These are phyloP conservation scores for Psilocybe cubensis DNA, from an alignment of 768 basidiomycete genomes.

Conservation along the genomic window DNA sequence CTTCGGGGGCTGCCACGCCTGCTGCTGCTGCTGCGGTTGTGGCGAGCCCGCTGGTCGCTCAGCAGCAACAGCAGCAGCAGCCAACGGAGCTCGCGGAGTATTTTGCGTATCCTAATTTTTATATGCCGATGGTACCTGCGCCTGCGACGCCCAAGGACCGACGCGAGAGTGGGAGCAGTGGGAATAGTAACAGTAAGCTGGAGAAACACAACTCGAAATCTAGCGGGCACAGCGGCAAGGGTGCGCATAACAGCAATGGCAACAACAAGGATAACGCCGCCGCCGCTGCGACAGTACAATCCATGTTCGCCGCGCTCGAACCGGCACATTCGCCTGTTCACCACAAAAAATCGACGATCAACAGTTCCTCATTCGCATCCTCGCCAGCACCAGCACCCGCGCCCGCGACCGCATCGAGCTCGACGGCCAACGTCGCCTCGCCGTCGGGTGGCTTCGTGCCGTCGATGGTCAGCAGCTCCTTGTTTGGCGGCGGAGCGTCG, in stretches of 20 bases:
- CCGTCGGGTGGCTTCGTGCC: background rate
- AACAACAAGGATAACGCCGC: conserved; percentile 4
- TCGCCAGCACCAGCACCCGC: background rate
- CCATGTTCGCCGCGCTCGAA: conserved; percentile 23
- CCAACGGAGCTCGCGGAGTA: conserved; percentile 11
- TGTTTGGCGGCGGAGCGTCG: conserved; percentile 5
- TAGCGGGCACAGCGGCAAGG: background rate
- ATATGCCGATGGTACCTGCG: conserved; percentile 14
- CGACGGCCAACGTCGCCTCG: background rate
- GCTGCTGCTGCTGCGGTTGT: background rate
- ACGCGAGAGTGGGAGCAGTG: conserved; percentile 16
- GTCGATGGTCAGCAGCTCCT: background rate
- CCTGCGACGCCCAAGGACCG: conserved; percentile 7
- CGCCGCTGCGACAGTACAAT: conserved; percentile 14
- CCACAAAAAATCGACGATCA: conserved; percentile 7
- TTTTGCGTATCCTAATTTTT: conserved; percentile 20
- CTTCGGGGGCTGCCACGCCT: too few relatives aligned
- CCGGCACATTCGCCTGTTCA: conserved; percentile 19
- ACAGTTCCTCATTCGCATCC: background rate
- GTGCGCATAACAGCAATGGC: background rate
- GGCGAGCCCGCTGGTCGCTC: background rate
- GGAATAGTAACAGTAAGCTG: background rate
- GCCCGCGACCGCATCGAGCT: background rate
- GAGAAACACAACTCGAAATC: conserved; percentile 17
- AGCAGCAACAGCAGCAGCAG: background rate